Evolutionary conservation across 2,329 filamentous ascomycete species (phyloP), one percentile per base, ranked within the genome.

Genomic region (Neonectria neomacrospora): DNA sequence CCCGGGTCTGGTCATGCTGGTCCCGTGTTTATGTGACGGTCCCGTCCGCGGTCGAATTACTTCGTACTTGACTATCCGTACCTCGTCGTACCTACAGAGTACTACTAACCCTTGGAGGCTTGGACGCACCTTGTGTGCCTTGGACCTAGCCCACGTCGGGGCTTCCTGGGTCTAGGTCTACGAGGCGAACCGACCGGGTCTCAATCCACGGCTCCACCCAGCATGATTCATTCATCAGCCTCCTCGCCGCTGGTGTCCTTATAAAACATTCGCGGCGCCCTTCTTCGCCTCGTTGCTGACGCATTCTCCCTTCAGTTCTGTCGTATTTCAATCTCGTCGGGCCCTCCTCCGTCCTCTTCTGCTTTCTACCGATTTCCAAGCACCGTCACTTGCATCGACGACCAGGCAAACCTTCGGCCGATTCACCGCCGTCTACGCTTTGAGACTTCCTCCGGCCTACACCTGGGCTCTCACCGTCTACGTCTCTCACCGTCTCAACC

Each of bases 211-310:
- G 67, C 65, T 72, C 71, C 71, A 72, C 71, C 62, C 48, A 65
- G 63, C 71, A 73, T 73, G 71, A 73, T 73, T 73, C 71, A 73
- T 73, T 73, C 71, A 73, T 72, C 69, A 72, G 71, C 69, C 69
- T 68, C 67, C 71, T 69, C 60, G 67, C 56, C 66, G 37, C 37
- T 20, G 8, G 37, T n/a, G 37, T 72, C 59, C 54, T 66, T 73
- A 73, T 73, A 73, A 73, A 72, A 66, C 66, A 52, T 48, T 59
- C 53, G 39, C 22, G 61, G 51, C 48, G 59, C 67, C 71, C 58
- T 48, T 61, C 53, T 32, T 52, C n/a, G 47, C 61, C 61, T 28
- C 34, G 11, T 56, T 18, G 59, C 64, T 56, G 58, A 65, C 56
- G 61, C 54, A 61, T 54, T 63, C 50, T 67, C 54, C 28, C 48